phyloP scores from a whole-genome alignment of 495 filamentous ascomycete species.

The Hypomontagnella monticulosa region DNA sequence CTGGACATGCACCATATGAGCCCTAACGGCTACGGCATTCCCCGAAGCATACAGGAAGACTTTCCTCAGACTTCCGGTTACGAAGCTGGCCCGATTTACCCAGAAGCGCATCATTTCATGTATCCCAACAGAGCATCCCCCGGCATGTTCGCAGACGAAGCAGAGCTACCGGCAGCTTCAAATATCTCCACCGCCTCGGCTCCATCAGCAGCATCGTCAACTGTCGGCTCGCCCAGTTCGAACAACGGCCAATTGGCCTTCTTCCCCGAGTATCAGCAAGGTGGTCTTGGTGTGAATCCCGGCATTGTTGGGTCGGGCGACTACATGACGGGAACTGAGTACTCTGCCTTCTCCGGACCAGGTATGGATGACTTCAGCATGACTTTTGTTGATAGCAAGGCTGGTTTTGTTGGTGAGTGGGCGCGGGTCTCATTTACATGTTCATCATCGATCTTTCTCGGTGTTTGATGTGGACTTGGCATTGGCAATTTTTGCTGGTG shows the following conservation, averaged over 20 bases:
- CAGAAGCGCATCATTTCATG: constrained; percentile 51
- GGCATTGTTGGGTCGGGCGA: constrained; percentile 71
- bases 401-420: constrained; percentile 84
- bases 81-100: constrained; percentile 46
- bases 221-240: constrained; percentile 82
- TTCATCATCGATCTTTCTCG: constrained; percentile 32
- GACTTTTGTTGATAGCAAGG: constrained; percentile 67
- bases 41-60: constrained; percentile 53
- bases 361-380: constrained; percentile 60
- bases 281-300: constrained; percentile 72
- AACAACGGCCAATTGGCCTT: constrained; percentile 66
- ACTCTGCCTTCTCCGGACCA: constrained; percentile 59
- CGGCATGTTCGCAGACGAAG: constrained; percentile 55
- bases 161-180: constrained; percentile 60
- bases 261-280: constrained; percentile 69
- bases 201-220: constrained; percentile 80
- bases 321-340: constrained; percentile 67
- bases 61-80: constrained; percentile 51
- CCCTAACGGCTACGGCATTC: constrained; percentile 50
- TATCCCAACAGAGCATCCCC: constrained; percentile 51
- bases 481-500: neutral
- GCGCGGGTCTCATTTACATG: constrained; percentile 43
- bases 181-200: constrained; percentile 79
- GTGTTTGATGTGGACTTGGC: neutral
- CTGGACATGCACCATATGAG: constrained; percentile 56